Conservation (phyloP, 495 filamentous ascomycete species). For the Daldinia decipiens region DNA sequence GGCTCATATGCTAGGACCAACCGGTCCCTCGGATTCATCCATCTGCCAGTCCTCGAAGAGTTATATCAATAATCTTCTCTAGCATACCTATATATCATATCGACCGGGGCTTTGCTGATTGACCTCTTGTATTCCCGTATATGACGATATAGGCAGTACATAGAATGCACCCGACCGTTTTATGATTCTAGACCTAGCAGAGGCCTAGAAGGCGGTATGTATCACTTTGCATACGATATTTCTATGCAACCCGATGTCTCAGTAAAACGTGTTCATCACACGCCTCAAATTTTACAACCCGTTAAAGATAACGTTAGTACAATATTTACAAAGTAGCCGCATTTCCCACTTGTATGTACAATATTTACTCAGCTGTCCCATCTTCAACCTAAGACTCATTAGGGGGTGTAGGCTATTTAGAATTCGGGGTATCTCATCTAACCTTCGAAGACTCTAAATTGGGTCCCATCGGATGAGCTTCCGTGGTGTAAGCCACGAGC, state of each 20-base stretch:
- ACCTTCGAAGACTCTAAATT: conserved; percentile 5
- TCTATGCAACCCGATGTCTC: conserved; percentile 16
- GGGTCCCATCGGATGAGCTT: conserved; percentile 10
- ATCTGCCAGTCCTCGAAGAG: not conserved
- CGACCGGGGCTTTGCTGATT: too few relatives aligned
- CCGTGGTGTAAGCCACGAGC: not conserved
- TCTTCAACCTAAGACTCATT: not conserved
- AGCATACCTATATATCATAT: not conserved
- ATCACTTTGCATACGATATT: conserved; percentile 14
- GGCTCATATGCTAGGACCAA: not conserved
- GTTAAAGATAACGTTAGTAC: conserved; percentile 7
- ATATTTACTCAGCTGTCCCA: not conserved
- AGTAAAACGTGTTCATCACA: conserved; percentile 25
- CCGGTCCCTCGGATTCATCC: conserved; percentile 19
- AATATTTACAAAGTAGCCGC: not conserved
- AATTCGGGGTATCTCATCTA: not conserved
- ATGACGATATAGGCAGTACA: too few relatives aligned
- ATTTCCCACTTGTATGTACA: not conserved
- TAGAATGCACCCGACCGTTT: not conserved
- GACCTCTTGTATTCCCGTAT: too few relatives aligned
- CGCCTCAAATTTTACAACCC: not conserved
- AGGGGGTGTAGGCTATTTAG: not conserved
- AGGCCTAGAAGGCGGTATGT: not conserved
- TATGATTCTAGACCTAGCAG: conserved; percentile 9
- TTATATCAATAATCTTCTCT: not conserved